Evolutionary conservation across 352 stramenopile species (phyloP).

Genomic region (Phytophthora podocarpi): DNA sequence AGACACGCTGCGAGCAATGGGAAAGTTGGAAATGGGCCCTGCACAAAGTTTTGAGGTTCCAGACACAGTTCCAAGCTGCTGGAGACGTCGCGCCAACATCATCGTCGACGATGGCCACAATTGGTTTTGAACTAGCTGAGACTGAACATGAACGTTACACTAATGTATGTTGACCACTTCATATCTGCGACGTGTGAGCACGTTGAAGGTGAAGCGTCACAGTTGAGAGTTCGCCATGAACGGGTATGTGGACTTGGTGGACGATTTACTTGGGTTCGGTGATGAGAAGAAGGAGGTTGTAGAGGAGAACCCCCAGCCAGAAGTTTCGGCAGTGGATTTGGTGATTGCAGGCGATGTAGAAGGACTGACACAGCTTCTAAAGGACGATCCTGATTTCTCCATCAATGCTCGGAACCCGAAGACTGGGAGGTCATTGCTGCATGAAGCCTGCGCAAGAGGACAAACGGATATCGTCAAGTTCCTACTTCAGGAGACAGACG

Average conservation of each 20-base stretch:
- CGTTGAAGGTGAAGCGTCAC: constrained; percentile 8
- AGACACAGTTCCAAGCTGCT: constrained; percentile 8
- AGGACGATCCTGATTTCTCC: constrained; percentile 13
- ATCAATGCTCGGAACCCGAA: constrained; percentile 46
- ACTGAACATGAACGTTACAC: constrained; percentile 3
- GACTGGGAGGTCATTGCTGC: constrained; percentile 59
- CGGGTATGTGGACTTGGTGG: constrained; percentile 46
- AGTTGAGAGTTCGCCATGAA: constrained; percentile 18
- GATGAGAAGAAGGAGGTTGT: not conserved
- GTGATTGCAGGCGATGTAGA: constrained; percentile 37
- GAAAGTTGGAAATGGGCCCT: not conserved
- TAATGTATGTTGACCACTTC: constrained; percentile 7
- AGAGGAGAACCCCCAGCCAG: not conserved
- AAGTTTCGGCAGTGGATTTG: constrained; percentile 31
- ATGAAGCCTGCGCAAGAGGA: constrained; percentile 63
- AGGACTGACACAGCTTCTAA: constrained; percentile 28
- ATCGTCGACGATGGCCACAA: constrained; percentile 25
- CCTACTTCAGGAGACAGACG: constrained; percentile 47
- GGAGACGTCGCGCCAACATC: constrained; percentile 28
- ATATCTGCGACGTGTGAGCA: constrained; percentile 39
- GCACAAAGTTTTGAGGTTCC: not conserved
- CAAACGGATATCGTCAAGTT: constrained; percentile 60
- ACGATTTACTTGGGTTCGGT: constrained; percentile 45
- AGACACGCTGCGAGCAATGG: constrained; percentile 10
- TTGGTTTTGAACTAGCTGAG: not conserved